phyloP scores from a whole-genome alignment of 371 early-diverging fungal genomes.

The Mortierella polycephala region DNA sequence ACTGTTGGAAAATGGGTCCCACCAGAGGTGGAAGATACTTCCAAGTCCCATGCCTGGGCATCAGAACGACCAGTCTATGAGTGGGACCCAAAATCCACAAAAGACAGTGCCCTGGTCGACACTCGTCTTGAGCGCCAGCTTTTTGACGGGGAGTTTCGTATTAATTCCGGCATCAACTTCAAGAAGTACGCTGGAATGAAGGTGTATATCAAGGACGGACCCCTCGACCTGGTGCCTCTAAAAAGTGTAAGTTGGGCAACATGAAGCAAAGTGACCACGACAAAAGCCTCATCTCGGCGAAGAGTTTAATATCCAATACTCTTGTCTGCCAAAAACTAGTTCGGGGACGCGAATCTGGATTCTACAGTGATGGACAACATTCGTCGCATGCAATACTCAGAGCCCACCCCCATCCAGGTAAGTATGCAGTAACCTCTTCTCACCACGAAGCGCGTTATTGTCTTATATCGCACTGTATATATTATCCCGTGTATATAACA shows the following conservation, averaged over 20 bases:
- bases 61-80: conserved; percentile 42
- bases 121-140: conserved; percentile 24
- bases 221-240: conserved; percentile 6
- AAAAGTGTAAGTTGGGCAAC: conserved; percentile 3
- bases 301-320: too few species aligned
- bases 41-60: conserved; percentile 17
- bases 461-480: too few species aligned
- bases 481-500: background rate
- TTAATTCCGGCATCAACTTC: conserved; percentile 42
- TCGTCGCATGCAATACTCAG: conserved; percentile 62
- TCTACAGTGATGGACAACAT: conserved; percentile 67
- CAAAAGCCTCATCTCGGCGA: too few species aligned
- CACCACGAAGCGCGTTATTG: background rate
- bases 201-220: conserved; percentile 19
- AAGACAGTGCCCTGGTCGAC: conserved; percentile 23
- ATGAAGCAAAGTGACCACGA: too few species aligned
- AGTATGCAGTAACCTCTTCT: background rate
- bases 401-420: conserved; percentile 81
- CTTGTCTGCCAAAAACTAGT: conserved; percentile 30
- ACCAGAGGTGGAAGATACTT: background rate
- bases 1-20: conserved; percentile 33
- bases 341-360: conserved; percentile 59
- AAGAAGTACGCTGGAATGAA: conserved; percentile 23
- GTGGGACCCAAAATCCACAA: conserved; percentile 26
- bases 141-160: conserved; percentile 17